Base-by-base conservation (phyloP, 768 basidiomycete genomes). In the Sutorius australiensis region DNA sequence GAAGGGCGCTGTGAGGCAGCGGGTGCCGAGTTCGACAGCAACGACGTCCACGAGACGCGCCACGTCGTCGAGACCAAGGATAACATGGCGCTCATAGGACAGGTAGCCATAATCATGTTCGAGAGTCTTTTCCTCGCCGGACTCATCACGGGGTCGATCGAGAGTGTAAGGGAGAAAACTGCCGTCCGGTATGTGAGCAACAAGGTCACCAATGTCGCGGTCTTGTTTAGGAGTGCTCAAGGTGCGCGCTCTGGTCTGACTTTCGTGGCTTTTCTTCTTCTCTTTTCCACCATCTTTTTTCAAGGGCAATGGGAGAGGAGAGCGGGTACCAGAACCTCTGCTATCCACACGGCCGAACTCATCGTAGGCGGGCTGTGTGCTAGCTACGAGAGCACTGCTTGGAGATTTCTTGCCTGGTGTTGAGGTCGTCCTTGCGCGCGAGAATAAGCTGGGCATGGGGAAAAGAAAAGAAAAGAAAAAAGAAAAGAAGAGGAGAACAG, bases 1-100 rank as follows among this genome's bases (percentile, higher is more conserved):
- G 72, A 97, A 87, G 19, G 95, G 94, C 3, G 91, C 92, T 19
- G 87, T 86, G 55, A 97, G 78, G 61, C 85, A 89, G 61, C 89
- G 78, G 50, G 80, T 76, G 57, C 78, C 78, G 50, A 93, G 81
- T 71, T 90, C 88, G 48, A 81, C 76, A 43, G 82, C 78, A 51
- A 91, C 72, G 53, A 83, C 81, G 39, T 80, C 77, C n/a, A 91
- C 85, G 43, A 93, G 81, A 39, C 81, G 78, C 6, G 80, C 78
- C 37, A 88, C 80, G 62, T 90, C 80, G 48, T 86, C 82, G 14
- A 89, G 77, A n/a, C 86, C 86, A 0, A 92, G 79, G 14, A 89
- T 77, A 55, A 91, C 83, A 63, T 91, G 84, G 31, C 84, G 77
- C 51, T 84, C 79, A 68, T 82, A 83, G 5, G 82, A 83, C 38